These are phyloP conservation scores for Stellera chamaejasme DNA, from an alignment of 345 rosid species.

Conservation along the genomic window DNA sequence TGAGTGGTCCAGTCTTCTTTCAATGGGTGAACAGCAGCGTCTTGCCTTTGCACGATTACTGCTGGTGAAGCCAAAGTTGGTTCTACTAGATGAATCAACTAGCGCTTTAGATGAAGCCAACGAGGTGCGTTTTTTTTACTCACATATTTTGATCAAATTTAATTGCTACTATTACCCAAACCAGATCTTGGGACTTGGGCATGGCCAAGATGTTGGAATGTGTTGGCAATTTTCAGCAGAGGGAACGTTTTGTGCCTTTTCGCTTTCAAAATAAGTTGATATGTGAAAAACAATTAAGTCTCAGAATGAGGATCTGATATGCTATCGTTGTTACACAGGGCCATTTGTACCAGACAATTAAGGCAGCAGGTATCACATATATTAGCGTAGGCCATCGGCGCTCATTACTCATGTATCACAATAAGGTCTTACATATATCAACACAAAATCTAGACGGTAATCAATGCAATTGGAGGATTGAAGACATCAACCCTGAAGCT, in stretches of 20 bases:
- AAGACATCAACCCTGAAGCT: conserved; percentile 23
- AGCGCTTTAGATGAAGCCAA: conserved; percentile 92
- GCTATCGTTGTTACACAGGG: conserved; percentile 29
- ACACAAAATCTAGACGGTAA: conserved; percentile 35
- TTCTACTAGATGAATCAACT: conserved; percentile 80
- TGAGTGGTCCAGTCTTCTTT: conserved; percentile 97
- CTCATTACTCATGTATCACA: conserved; percentile 54
- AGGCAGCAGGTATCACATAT: conserved; percentile 72
- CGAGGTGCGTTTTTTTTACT: conserved; percentile 45
- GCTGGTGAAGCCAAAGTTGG: conserved; percentile 76
- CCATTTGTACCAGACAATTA: conserved; percentile 61
- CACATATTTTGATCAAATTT: background rate
- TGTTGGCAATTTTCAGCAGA: background rate
- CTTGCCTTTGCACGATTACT: conserved; percentile 84
- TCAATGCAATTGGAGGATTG: conserved; percentile 48
- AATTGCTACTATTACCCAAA: background rate
- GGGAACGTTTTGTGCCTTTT: background rate
- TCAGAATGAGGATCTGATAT: background rate
- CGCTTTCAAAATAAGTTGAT: background rate
- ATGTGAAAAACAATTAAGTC: too few species aligned
- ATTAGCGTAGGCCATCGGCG: conserved; percentile 80
- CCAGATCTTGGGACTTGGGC: background rate
- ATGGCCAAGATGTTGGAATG: too few species aligned
- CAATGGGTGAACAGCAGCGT: conserved; percentile 97
- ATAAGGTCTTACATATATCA: conserved; percentile 44